phyloP scores from a whole-genome alignment of 345 rosid species.

The Euclidium syriacum region DNA sequence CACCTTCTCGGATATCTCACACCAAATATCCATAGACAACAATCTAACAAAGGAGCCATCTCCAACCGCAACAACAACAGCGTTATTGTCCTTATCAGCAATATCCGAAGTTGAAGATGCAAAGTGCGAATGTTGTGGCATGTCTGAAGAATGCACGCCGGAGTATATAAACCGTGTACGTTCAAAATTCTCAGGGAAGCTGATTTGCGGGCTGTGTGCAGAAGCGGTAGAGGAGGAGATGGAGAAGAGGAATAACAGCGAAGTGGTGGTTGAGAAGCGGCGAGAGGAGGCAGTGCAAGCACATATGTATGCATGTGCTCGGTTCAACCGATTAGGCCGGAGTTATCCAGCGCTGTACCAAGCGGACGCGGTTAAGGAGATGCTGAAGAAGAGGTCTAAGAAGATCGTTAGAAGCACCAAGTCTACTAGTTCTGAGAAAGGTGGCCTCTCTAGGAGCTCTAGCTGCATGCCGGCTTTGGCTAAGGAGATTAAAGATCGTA shows the following conservation, averaged over 20 bases:
- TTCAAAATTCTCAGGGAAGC: conserved; percentile 52
- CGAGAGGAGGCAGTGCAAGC: conserved; percentile 55
- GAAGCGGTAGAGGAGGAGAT: conserved; percentile 70
- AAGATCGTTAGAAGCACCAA: conserved; percentile 28
- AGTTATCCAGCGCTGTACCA: conserved; percentile 69
- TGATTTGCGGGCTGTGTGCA: conserved; percentile 71
- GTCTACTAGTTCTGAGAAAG: conserved; percentile 38
- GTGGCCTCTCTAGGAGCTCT: conserved; percentile 54
- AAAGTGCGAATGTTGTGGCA: conserved; percentile 88
- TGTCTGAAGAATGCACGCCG: conserved; percentile 82
- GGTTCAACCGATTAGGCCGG: conserved; percentile 67
- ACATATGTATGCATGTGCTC: conserved; percentile 63
- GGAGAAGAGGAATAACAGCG: conserved; percentile 40
- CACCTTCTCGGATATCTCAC: conserved; percentile 61
- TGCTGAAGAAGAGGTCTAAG: conserved; percentile 49
- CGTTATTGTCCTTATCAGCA: conserved; percentile 25
- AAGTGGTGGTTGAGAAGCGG: conserved; percentile 33
- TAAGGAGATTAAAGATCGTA: conserved; percentile 34
- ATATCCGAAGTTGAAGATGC: conserved; percentile 71
- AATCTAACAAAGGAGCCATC: conserved; percentile 18
- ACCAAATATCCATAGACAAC: conserved; percentile 43
- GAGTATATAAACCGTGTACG: conserved; percentile 57
- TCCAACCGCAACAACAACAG: conserved; percentile 18
- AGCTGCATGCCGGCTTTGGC: conserved; percentile 72
- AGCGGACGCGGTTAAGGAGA: conserved; percentile 80